Evolutionary conservation across 331 rosid species (phyloP).

Genomic region (Stylosanthes scabra): DNA sequence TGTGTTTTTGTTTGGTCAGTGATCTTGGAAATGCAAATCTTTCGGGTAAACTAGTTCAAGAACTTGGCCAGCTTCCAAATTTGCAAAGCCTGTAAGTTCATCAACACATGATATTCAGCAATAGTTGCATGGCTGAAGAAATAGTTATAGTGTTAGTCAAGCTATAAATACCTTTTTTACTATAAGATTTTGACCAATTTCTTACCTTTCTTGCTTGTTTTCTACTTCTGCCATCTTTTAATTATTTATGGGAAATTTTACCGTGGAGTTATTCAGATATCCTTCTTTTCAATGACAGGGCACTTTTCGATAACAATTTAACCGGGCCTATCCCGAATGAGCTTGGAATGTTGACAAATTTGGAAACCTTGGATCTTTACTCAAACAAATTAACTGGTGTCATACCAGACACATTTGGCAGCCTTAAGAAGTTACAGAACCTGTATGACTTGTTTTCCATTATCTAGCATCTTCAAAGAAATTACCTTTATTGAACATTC

Average conservation of each 20-base stretch:
- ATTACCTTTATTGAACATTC: not conserved
- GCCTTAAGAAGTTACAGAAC: slow-evolving; percentile 74
- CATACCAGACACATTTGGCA: slow-evolving; percentile 74
- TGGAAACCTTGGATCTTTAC: slow-evolving; percentile 99
- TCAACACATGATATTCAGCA: not conserved
- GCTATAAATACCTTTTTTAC: not conserved
- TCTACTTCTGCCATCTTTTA: slow-evolving; percentile 4
- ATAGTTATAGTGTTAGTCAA: not conserved
- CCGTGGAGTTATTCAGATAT: slow-evolving; percentile 6
- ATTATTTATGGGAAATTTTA: slow-evolving; percentile 15
- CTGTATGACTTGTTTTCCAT: slow-evolving; percentile 77
- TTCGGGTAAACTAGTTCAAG: slow-evolving; percentile 70
- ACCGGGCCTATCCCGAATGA: slow-evolving; percentile 76
- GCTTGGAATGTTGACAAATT: slow-evolving; percentile 78
- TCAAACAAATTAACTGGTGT: slow-evolving; percentile 61
- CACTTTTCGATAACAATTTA: slow-evolving; percentile 82
- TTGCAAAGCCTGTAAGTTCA: slow-evolving; percentile 92
- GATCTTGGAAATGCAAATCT: slow-evolving; percentile 97
- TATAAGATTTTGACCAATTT: not conserved
- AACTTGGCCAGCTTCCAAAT: slow-evolving; percentile 78
- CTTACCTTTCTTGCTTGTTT: not conserved
- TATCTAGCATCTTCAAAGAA: slow-evolving; percentile 32
- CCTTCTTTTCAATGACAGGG: slow-evolving; percentile 56
- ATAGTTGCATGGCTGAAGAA: slow-evolving; percentile 28
- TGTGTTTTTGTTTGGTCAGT: slow-evolving; percentile 43